phyloP scores from a whole-genome alignment of 805 yeast species.

The Ogataea sp. region DNA sequence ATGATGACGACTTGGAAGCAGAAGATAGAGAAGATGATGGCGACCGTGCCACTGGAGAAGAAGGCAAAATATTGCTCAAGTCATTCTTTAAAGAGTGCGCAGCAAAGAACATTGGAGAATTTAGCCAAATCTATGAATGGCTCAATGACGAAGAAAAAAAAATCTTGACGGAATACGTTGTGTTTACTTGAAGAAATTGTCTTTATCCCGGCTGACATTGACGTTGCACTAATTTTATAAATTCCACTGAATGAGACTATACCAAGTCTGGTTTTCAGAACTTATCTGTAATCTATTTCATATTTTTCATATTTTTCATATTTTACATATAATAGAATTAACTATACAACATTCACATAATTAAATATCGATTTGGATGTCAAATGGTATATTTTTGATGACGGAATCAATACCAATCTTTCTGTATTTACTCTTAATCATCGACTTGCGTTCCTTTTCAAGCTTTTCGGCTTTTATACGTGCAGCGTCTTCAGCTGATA shows the following conservation, averaged over 20 bases:
- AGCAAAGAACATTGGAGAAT: constrained; percentile 38
- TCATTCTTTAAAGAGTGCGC: constrained; percentile 53
- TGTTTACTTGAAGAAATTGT: constrained; percentile 12
- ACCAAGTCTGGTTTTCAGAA: no score
- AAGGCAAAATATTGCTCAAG: constrained; percentile 32
- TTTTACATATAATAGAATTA: no score
- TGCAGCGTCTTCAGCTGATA: constrained; percentile 31
- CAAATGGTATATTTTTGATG: constrained; percentile 20
- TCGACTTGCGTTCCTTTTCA: constrained; percentile 10
- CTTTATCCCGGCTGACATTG: no score
- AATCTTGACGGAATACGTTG: constrained; percentile 35
- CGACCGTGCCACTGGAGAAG: constrained; percentile 20
- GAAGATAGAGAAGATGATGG: constrained; percentile 14
- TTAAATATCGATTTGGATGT: constrained; percentile 16
- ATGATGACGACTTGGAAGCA: constrained; percentile 25
- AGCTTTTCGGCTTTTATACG: constrained; percentile 32
- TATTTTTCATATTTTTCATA: no score
- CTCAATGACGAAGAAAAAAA: constrained; percentile 48
- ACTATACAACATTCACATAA: no score
- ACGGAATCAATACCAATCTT: constrained; percentile 24
- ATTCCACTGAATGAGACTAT: no score
- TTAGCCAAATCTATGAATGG: constrained; percentile 39
- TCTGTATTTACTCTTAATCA: constrained; percentile 23
- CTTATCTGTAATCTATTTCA: no score
- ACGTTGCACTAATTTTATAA: no score